A percentile compares a stretch with the other conserved stretches of the same genome.
Evolutionary conservation across 2,329 filamentous ascomycete genomes (phyloP).

Genomic region (Ilyonectria destructans): DNA sequence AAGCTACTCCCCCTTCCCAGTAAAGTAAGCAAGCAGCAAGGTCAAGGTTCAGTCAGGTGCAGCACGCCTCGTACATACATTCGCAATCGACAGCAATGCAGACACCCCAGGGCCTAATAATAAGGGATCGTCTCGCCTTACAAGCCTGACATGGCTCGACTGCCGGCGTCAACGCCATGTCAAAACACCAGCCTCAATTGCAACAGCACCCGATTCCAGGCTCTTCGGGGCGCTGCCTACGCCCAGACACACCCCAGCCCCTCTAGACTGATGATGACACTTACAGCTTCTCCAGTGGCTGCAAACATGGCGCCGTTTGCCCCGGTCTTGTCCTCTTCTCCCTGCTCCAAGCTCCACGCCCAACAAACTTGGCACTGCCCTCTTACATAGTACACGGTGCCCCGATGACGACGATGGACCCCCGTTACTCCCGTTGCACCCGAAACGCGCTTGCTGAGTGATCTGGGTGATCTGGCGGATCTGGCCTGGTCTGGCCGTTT

Average conservation of each 20-base stretch:
- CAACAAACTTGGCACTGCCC: constrained; percentile 34
- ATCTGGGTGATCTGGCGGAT: not conserved
- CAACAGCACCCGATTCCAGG: not conserved
- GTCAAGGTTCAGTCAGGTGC: not conserved
- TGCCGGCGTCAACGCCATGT: not conserved
- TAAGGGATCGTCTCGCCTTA: not conserved
- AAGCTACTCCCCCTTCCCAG: not conserved
- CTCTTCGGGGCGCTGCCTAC: constrained; percentile 2
- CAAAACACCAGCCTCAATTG: constrained; percentile 6
- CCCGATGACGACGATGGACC: constrained; percentile 19
- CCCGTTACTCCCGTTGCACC: constrained; percentile 25
- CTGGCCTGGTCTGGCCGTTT: not conserved
- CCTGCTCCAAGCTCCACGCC: constrained; percentile 25
- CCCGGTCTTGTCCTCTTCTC: constrained; percentile 18
- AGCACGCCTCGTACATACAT: not conserved
- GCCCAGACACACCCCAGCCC: constrained; percentile 16
- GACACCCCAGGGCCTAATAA: not conserved
- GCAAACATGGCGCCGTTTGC: constrained; percentile 17
- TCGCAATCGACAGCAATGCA: not conserved
- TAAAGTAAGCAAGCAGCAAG: not conserved
- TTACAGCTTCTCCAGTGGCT: constrained; percentile 29
- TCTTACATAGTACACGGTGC: constrained; percentile 6
- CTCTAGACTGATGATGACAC: constrained; percentile 33
- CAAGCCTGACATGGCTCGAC: not conserved
- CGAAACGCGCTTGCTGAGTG: constrained; percentile 23